Conservation (phyloP, 306 rosid genomes). For the Corylus avellana region DNA sequence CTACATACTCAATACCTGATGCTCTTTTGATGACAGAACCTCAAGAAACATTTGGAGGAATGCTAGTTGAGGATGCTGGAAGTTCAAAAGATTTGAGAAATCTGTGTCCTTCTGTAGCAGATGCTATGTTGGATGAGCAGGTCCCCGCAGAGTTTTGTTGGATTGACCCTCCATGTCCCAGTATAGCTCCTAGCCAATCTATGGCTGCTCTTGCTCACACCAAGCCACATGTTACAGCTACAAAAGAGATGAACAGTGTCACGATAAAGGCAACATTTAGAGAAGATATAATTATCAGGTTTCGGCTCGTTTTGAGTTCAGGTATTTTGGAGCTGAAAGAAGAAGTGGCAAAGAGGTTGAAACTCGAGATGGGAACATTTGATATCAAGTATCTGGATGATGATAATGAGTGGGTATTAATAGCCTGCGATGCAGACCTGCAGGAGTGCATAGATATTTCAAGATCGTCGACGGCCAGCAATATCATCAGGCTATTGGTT, state of each 20-base stretch:
- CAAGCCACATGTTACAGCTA: conserved; percentile 29
- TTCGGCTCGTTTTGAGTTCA: conserved; percentile 52
- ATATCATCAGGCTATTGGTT: conserved; percentile 69
- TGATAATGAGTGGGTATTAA: conserved; percentile 81
- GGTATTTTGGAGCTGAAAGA: conserved; percentile 56
- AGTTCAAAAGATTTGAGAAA: conserved; percentile 81
- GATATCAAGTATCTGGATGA: conserved; percentile 84
- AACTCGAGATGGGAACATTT: conserved; percentile 64
- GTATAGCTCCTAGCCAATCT: conserved; percentile 50
- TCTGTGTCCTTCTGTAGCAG: conserved; percentile 69
- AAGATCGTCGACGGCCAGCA: conserved; percentile 52
- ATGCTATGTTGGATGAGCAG: conserved; percentile 61
- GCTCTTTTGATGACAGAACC: conserved; percentile 42
- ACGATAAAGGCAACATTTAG: conserved; percentile 70
- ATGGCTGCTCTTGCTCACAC: conserved; percentile 30
- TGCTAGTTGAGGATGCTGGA: conserved; percentile 70
- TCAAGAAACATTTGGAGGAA: conserved; percentile 64
- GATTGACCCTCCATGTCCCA: conserved; percentile 42
- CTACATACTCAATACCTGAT: conserved; percentile 33
- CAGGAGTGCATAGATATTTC: conserved; percentile 77
- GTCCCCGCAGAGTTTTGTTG: conserved; percentile 51
- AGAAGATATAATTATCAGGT: conserved; percentile 71
- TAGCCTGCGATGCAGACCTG: conserved; percentile 82
- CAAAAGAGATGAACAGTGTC: conserved; percentile 54
- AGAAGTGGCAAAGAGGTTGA: conserved; percentile 73